Evolutionary conservation across 176 grass and related monocot genomes (phyloP).

Genomic region (Pontederia crassipes): DNA sequence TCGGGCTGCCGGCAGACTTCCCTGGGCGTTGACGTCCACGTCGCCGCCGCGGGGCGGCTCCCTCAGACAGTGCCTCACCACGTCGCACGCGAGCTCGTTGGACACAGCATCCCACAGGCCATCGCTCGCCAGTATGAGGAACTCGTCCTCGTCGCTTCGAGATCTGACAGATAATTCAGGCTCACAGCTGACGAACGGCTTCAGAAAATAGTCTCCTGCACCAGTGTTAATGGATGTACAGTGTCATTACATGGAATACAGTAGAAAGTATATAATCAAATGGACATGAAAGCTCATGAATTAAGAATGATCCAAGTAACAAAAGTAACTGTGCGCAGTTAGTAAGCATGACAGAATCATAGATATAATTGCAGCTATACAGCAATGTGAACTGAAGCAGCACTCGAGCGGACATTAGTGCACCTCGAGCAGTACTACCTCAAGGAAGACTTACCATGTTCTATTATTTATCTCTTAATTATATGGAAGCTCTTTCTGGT

Average conservation of each 20-base stretch:
- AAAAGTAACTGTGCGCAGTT: too few species aligned
- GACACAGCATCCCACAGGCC: slow-evolving; percentile 4
- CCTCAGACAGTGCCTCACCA: neutral
- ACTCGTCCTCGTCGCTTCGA: neutral
- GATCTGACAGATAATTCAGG: neutral
- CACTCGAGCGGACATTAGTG: too few species aligned
- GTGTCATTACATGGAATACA: neutral
- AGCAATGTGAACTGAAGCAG: too few species aligned
- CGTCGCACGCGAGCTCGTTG: neutral
- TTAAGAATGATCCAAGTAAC: too few species aligned
- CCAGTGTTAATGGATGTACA: neutral
- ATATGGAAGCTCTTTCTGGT: too few species aligned
- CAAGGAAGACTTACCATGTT: too few species aligned
- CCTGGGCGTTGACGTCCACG: too few species aligned
- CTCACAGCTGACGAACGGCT: neutral
- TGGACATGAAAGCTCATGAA: neutral
- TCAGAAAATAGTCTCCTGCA: slow-evolving; percentile 8
- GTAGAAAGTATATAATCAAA: neutral
- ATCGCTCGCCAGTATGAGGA: neutral
- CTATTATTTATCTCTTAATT: too few species aligned
- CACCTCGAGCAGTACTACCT: too few species aligned
- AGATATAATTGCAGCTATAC: too few species aligned
- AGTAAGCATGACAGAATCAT: too few species aligned
- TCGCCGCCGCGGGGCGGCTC: neutral
- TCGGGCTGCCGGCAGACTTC: neutral